Conservation (phyloP, 2,329 filamentous ascomycete species). For the Aureobasidium sp. region DNA sequence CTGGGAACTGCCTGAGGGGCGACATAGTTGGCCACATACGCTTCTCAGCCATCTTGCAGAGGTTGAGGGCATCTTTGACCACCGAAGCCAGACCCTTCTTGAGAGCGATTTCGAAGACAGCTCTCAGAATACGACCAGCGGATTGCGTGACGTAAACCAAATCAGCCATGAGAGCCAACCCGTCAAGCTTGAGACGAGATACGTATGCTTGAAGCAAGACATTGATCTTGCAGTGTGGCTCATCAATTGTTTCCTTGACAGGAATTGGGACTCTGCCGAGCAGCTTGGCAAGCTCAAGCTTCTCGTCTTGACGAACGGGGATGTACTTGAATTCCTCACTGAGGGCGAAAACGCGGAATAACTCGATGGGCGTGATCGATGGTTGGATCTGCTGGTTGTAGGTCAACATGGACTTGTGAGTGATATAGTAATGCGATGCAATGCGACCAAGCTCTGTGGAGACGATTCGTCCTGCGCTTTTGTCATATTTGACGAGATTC, state of each 20-base stretch:
- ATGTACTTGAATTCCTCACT: constrained; percentile 99
- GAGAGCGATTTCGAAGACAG: constrained; percentile 93
- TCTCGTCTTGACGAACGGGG: constrained; percentile 93
- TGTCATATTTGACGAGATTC: constrained; percentile 89
- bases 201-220: constrained; percentile 95
- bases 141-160: constrained; percentile 98
- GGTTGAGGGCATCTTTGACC: constrained; percentile 81
- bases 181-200: constrained; percentile 86
- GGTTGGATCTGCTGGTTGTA: constrained; percentile 95
- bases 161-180: constrained; percentile 92
- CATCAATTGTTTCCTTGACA: constrained; percentile 95
- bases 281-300: constrained; percentile 88
- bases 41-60: constrained; percentile 99
- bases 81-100: constrained; percentile 95
- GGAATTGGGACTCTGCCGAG: constrained; percentile 86
- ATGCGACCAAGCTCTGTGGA: constrained; percentile 91
- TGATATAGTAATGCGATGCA: constrained; percentile 97
- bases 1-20: constrained; percentile 81
- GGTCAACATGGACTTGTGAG: constrained; percentile 89
- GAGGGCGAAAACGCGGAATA: constrained; percentile 92
- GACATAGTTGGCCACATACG: constrained; percentile 99
- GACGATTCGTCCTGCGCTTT: constrained; percentile 80
- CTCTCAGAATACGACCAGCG: constrained; percentile 87
- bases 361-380: constrained; percentile 84
- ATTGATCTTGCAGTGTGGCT: constrained; percentile 96